Base-by-base conservation (phyloP, 164 flowering plant genomes). In the Liriodendron chinense region DNA sequence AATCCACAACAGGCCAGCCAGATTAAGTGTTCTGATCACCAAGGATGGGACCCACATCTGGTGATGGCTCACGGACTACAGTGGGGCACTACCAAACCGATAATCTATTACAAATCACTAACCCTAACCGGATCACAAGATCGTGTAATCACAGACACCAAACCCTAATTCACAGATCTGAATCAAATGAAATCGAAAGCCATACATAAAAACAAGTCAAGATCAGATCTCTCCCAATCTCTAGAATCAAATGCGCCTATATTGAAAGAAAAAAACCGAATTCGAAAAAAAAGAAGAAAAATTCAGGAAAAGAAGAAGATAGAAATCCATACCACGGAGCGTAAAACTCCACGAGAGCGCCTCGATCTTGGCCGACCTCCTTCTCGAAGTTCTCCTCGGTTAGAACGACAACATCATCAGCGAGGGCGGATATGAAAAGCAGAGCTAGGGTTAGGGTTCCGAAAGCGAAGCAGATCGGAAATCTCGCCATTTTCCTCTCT, bases 321-420 rank as follows among this genome's bases (percentile, higher is more conserved):
- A 10, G 59, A 69, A 21, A 68, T 9, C 3, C 50, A 26, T 82
- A 96, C 99, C 99, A 96, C 25, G 99, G 98, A 67, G 99, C 99
- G 74, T 96, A 96, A 78, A 96, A 96, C 84, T 96, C 97, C 69
- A 95, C 96, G 70, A 95, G 96, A 79, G 98, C 97, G 70, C 87
- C 96, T 18, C 89, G 89, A 78, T 92, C 94, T 77, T 92, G 87
- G 43, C 99, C 98, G 79, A 96, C 92, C 81, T 94, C 92, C 71
- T 86, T 81, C 72, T 90, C 89, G 84, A 90, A 90, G 76, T 86
- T 90, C 0, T 82, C 87, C 28, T 85, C 90, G 16, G 90, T 90
- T 43, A 90, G 80, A 22, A 87, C 85, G 12, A 87, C 80, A 57
- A 86, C 89, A 43, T 87, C 93, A 63, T 85, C 90, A 1, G 88